Base-by-base conservation (phyloP, 2,329 filamentous ascomycete species). In the Fusarium verrucosum region DNA sequence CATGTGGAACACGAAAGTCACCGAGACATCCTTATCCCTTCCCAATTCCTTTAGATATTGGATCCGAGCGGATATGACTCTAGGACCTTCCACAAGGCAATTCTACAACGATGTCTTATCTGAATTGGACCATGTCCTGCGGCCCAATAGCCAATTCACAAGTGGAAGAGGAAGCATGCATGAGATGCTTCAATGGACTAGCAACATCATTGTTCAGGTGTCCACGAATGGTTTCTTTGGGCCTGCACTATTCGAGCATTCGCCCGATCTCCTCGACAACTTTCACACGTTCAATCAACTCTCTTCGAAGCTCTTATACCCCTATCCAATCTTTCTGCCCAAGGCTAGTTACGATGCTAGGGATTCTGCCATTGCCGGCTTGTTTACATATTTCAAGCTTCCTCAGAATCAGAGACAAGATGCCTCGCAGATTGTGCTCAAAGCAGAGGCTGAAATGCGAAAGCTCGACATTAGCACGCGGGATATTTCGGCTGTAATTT, bases 11-110 rank as follows among this genome's bases (percentile, higher is more conserved):
- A 13, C 46, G 1, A 37, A 23, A 1, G 8, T 17, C 0, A 10
- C 16, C 5, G 20, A 52, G 3, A 35, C n/a, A 1, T 36, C 52
- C 5, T 6, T 20, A 13, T 25, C 28, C 0, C 22, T 52, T 3
- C 17, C 30, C 0, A 19, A 25, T 5, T 52, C 20, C 37, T 16
- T 17, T 41, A 10, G 25, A 22, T 28, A 23, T 1, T 25, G 37
- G 38, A 5, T 54, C 3, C 17, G 53, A 0, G 16, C 19, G 4
- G 38, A 54, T 19, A 11, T 44, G 9, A 3, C 13, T 5, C 5
- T 23, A n/a, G 22, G 7, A 2, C 40, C 9, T 0, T 36, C 2
- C 2, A 14, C 5, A 25, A 20, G 7, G 1, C n/a, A n/a, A n/a
- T 54, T 45, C 13, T 28, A 23, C 9, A 11, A 10, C 3, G 36